These are phyloP conservation scores for Trichopus zeylanicus DNA, from an alignment of 116 monocot species.

Conservation along the genomic window DNA sequence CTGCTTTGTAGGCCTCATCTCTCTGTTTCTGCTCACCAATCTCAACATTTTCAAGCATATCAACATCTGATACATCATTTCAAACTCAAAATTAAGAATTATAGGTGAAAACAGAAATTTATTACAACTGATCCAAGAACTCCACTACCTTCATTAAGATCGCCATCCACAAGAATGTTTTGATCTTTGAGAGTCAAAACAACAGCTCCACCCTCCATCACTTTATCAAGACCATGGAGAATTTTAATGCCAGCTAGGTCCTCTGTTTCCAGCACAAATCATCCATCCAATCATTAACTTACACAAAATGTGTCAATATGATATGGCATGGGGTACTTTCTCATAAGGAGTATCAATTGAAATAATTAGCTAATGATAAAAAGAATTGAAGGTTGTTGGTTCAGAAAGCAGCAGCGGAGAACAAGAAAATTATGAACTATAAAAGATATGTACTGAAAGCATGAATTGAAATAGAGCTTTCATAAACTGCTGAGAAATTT, in stretches of 20 bases:
- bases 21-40: slow-evolving; percentile 93
- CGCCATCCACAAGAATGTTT: slow-evolving; percentile 73
- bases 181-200: slow-evolving; percentile 96
- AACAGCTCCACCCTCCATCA: slow-evolving; percentile 90
- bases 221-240: slow-evolving; percentile 96
- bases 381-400: no score
- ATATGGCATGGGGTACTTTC: no score
- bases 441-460: no score
- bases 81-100: no score
- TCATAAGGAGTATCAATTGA: no score
- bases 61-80: no score
- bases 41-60: slow-evolving; percentile 98
- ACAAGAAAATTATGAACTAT: no score
- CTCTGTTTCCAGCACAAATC: slow-evolving; percentile 22
- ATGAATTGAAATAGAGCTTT: neutral
- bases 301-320: no score
- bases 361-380: no score
- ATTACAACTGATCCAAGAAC: neutral
- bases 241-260: slow-evolving; percentile 86
- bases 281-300: neutral
- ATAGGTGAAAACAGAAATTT: neutral
- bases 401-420: no score
- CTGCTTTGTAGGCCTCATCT: slow-evolving; percentile 73
- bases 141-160: slow-evolving; percentile 78
- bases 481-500: no score